Evolutionary conservation across 352 stramenopile species (phyloP).

Genomic region (Globisporangium orthogonon): DNA sequence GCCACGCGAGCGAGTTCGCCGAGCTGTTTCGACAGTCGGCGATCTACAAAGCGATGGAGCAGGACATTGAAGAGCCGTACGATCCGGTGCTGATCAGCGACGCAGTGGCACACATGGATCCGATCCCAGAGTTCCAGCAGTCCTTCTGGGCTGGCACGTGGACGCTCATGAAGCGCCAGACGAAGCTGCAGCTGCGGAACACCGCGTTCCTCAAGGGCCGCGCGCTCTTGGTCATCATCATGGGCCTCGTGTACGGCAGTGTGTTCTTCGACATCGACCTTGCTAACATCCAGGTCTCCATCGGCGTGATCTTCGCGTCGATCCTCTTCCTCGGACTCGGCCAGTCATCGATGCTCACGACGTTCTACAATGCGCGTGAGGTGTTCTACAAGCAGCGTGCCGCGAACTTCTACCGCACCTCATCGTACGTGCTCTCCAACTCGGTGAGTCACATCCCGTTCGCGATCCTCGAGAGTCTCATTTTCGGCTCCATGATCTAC

Average conservation of each 20-base stretch:
- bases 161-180: slow-evolving; percentile 54
- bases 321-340: slow-evolving; percentile 81
- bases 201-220: slow-evolving; percentile 22
- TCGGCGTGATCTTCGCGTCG: slow-evolving; percentile 82
- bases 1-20: slow-evolving; percentile 35
- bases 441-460: slow-evolving; percentile 49
- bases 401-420: slow-evolving; percentile 83
- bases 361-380: slow-evolving; percentile 59
- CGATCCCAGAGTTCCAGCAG: slow-evolving; percentile 38
- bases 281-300: slow-evolving; percentile 41
- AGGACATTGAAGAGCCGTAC: slow-evolving; percentile 86
- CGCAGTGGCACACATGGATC: slow-evolving; percentile 38
- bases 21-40: slow-evolving; percentile 27
- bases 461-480: slow-evolving; percentile 56
- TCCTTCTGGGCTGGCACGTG: slow-evolving; percentile 31
- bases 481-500: slow-evolving; percentile 88
- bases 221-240: slow-evolving; percentile 26
- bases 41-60: slow-evolving; percentile 33
- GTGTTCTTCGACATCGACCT: slow-evolving; percentile 50
- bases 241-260: slow-evolving; percentile 40
- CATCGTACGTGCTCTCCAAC: slow-evolving; percentile 69
- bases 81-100: slow-evolving; percentile 88
- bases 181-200: slow-evolving; percentile 54
- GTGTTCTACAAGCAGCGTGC: slow-evolving; percentile 88
- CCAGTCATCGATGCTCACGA: slow-evolving; percentile 69